phyloP scores from a whole-genome alignment of 2,329 filamentous ascomycete species.

The Verruconis gallopava region DNA sequence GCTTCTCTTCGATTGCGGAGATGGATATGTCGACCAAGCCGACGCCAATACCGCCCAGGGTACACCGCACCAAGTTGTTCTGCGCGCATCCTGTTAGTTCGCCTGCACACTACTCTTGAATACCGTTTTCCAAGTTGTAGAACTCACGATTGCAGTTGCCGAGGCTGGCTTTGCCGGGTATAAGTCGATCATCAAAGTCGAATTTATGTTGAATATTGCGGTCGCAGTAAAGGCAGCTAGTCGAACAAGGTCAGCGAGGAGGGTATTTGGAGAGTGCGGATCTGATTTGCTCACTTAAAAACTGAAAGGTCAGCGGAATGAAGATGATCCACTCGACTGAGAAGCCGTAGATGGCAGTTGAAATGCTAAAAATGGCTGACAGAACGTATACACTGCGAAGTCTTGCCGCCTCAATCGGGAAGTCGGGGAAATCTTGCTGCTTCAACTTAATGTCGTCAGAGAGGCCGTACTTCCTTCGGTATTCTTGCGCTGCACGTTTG shows the following conservation, averaged over 20 bases:
- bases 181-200: constrained; percentile 50
- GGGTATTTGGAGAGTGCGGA: constrained; percentile 15
- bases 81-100: not conserved
- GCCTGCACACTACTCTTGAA: not conserved
- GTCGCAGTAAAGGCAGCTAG: constrained; percentile 16
- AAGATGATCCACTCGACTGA: constrained; percentile 20
- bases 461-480: constrained; percentile 20
- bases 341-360: constrained; percentile 25
- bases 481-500: constrained; percentile 21
- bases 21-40: no score
- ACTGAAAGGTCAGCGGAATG: constrained; percentile 20
- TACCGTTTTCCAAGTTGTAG: not conserved
- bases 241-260: constrained; percentile 19
- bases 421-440: constrained; percentile 20
- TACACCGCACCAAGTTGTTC: constrained; percentile 7
- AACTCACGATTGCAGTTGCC: constrained; percentile 7
- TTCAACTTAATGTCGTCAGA: constrained; percentile 17
- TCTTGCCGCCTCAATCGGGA: constrained; percentile 28
- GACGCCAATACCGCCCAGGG: constrained; percentile 4
- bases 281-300: constrained; percentile 11
- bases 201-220: constrained; percentile 40
- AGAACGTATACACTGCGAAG: constrained; percentile 29
- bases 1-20: no score
- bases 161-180: constrained; percentile 21
- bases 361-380: constrained; percentile 23